A percentile compares a stretch with the other conserved stretches of the same genome.
These are phyloP conservation scores for Coniferiporia weirii DNA, from an alignment of 1,284 basidiomycete species.

Conservation along the genomic window DNA sequence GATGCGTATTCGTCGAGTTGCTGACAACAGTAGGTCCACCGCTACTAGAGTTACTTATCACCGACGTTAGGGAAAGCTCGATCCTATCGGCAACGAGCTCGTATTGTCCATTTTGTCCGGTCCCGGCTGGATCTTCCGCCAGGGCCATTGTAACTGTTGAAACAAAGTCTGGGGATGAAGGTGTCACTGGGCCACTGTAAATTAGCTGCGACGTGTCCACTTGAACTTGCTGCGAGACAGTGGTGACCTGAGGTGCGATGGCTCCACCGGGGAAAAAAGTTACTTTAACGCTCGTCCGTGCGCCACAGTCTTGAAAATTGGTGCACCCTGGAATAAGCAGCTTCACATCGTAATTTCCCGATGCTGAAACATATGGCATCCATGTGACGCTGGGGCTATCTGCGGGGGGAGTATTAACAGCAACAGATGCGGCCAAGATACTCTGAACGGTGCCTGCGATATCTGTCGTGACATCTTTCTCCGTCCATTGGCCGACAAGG, in stretches of 20 bases:
- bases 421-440: conserved; percentile 67
- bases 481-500: conserved; percentile 65
- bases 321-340: conserved; percentile 85
- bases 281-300: conserved; percentile 79
- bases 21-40: conserved; percentile 28
- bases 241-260: conserved; percentile 58
- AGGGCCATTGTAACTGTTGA: conserved; percentile 72
- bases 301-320: conserved; percentile 72
- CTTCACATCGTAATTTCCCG: conserved; percentile 83
- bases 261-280: conserved; percentile 76
- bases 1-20: conserved; percentile 31
- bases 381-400: conserved; percentile 78
- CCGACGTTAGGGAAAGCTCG: conserved; percentile 66
- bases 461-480: conserved; percentile 55
- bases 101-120: conserved; percentile 61
- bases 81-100: conserved; percentile 80
- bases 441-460: conserved; percentile 78
- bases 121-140: conserved; percentile 52
- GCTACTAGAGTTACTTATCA: conserved; percentile 34
- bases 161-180: conserved; percentile 65
- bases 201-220: conserved; percentile 60
- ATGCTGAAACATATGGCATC: conserved; percentile 84
- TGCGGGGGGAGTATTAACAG: conserved; percentile 56
- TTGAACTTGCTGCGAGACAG: conserved; percentile 70
- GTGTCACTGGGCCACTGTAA: conserved; percentile 80